phyloP scores from a whole-genome alignment of 1,284 basidiomycete genomes.

The Porogramme epimiltina region DNA sequence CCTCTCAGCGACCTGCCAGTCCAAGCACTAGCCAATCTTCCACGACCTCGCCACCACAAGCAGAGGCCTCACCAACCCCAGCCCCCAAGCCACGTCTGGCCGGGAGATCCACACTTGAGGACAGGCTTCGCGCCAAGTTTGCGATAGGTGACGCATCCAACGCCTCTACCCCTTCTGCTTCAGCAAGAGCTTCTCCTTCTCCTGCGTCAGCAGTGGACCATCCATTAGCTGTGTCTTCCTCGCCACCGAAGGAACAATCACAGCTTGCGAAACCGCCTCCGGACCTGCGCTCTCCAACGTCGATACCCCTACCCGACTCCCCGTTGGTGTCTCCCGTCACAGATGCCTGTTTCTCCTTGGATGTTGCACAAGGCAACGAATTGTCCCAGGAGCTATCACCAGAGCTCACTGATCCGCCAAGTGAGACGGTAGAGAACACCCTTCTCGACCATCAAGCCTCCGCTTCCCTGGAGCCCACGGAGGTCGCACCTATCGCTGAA shows the following conservation, averaged over 20 bases:
- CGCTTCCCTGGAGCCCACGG: no score
- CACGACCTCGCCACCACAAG: slow-evolving; percentile 2
- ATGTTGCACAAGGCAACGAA: slow-evolving; percentile 1
- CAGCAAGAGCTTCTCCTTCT: slow-evolving; percentile 44
- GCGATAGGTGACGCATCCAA: slow-evolving; percentile 55
- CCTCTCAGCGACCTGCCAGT: slow-evolving; percentile 50
- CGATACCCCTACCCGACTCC: slow-evolving; percentile 47
- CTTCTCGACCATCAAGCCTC: no score
- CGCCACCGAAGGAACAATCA: slow-evolving; percentile 36
- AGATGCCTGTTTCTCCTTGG: slow-evolving; percentile 4
- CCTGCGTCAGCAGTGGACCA: slow-evolving; percentile 38
- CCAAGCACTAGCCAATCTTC: slow-evolving; percentile 26
- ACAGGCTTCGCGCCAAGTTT: slow-evolving; percentile 65
- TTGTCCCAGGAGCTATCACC: no score
- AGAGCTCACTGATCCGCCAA: no score
- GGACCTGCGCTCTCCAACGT: slow-evolving; percentile 43
- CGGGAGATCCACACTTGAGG: slow-evolving; percentile 55
- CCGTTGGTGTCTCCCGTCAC: slow-evolving; percentile 29
- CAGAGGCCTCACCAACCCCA: slow-evolving; percentile 18
- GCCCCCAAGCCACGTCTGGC: slow-evolving; percentile 20
- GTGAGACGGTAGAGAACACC: no score
- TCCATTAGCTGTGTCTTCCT: slow-evolving; percentile 30
- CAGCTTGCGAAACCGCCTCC: slow-evolving; percentile 13
- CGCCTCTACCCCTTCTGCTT: slow-evolving; percentile 43
- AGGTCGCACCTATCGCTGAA: no score